Base-by-base conservation (phyloP, 768 basidiomycete species). In the Gyrodon lividus region DNA sequence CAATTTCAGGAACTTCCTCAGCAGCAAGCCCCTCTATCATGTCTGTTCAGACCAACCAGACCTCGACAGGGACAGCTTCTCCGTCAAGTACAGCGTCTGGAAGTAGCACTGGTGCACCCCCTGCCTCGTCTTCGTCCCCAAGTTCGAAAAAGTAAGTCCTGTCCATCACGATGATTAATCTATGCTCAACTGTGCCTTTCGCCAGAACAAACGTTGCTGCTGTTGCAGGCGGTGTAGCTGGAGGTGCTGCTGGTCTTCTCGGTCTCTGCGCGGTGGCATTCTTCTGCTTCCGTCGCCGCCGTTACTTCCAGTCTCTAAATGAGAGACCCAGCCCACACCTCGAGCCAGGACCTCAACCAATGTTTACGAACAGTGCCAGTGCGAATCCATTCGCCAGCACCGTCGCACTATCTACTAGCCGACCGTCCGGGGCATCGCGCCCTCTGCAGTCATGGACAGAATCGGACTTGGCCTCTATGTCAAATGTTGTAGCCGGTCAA, bases 191-290 rank as follows among this genome's bases (percentile, higher is more conserved):
- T 10, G 24, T 24, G 2, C 14, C n/a, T 19, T 24, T 35, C 13
- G 17, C 19, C 12, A 66, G 64, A n/a, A 34, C 12, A 13, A 51
- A 55, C n/a, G 14, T 59, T n/a, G 56, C 45, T 35, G 44, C 46
- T 30, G 6, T 64, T 8, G 59, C 35, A 17, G 64, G 64, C 0
- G 56, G 57, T 31, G 52, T 28, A 2, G 50, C 26, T n/a, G 64
- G 59, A 16, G 64, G 64, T n/a, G 55, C 13, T 28, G 16, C 46
- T 13, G 57, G 54, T 24, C 33, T 65, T 14, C 39, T 65, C 1
- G 59, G 35, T 14, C 48, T 66, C 2, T 17, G 56, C 48, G 56
- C 10, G 7, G 37, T 63, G n/a, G 47, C 24, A 2, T 26, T 55
- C 0, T 49, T 51, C 19, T 66, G 37, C 35, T 28, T 48, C 47